Conservation (phyloP, 345 rosid genomes). For the Anacardium occidentale region DNA sequence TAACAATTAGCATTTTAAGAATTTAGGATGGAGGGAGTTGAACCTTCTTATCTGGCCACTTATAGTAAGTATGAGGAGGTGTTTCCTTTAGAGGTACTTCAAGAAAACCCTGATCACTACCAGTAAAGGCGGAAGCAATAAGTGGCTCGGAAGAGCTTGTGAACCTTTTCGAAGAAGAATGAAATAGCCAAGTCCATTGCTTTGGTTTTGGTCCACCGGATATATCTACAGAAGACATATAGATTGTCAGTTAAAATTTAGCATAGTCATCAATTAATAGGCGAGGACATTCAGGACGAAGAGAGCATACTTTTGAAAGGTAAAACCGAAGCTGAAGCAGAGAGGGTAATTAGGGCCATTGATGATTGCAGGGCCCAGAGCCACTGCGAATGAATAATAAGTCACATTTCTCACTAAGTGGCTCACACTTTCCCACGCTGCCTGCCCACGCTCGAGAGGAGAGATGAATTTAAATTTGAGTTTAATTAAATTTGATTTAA, state of each 20-base stretch:
- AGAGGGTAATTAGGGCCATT: constrained; percentile 33
- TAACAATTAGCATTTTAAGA: not conserved
- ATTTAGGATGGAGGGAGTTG: not conserved
- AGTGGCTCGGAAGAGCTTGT: constrained; percentile 1
- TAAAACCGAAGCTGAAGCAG: constrained; percentile 29
- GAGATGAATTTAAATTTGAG: too few relatives aligned
- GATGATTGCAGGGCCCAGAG: not conserved
- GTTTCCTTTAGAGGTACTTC: constrained; percentile 32
- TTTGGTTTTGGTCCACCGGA: constrained; percentile 29
- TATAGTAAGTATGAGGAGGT: constrained; percentile 23
- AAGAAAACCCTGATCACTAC: constrained; percentile 22
- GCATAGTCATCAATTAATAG: not conserved
- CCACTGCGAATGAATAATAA: not conserved
- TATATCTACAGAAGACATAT: constrained; percentile 18
- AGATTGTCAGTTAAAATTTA: too few relatives aligned
- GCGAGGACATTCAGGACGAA: not conserved
- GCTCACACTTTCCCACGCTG: constrained; percentile 12
- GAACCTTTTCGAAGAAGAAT: constrained; percentile 15
- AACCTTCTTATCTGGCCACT: constrained; percentile 59
- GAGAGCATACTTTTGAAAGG: constrained; percentile 32
- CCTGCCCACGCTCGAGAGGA: too few relatives aligned
- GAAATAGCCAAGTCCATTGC: constrained; percentile 24
- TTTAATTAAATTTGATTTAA: too few relatives aligned
- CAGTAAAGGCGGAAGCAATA: constrained; percentile 26
- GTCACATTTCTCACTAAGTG: not conserved